Evolutionary conservation across 305 asterid genomes (phyloP), one percentile per base, ranked within the genome.

Genomic region (Rubia balearica): DNA sequence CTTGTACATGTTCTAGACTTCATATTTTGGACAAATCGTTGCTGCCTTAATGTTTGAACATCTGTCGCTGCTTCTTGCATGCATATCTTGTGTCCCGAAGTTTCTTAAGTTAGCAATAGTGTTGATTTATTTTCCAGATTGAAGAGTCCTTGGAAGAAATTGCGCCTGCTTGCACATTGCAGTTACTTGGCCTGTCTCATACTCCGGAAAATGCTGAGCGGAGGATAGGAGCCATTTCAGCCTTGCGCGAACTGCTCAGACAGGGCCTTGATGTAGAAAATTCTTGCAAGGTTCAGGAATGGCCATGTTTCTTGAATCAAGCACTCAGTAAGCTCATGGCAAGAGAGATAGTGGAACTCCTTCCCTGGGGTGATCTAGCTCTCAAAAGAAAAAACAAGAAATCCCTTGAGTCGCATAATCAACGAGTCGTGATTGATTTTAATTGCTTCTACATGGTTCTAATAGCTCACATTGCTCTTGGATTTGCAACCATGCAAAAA

Each of bases 61-160:
- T 43, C 48, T 55, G 6, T 21, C 8, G 59, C 41, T 42, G 22
- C 38, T 46, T 71, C 40, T n/a, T 64, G 65, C 61, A 53, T 14
- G 27, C 1, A 24, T 24, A 38, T 70, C 9, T 57, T 61, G 24
- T n/a, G 22, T 33, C 41, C 61, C 56, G 30, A 33, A 51, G 22
- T 51, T 36, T 71, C 19, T 45, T 19, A 42, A 41, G 21, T 74
- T 36, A 21, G n/a, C 2, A 14, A 57, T 67, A 43, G 67, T 55
- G 70, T 27, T 71, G 69, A 73, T 70, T 81, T 74, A 74, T 71
- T 80, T 51, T 57, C 70, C 78, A 95, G 99, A 95, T 95, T 68
- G 98, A 95, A 85, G 98, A 95, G 78, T 92, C 97, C 61, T 79
- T 95, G 86, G 98, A 92, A 86, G 96, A 95, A 83, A 88, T 95